phyloP scores from a whole-genome alignment of 805 yeast genomes.

The Wickerhamiella shivajii region DNA sequence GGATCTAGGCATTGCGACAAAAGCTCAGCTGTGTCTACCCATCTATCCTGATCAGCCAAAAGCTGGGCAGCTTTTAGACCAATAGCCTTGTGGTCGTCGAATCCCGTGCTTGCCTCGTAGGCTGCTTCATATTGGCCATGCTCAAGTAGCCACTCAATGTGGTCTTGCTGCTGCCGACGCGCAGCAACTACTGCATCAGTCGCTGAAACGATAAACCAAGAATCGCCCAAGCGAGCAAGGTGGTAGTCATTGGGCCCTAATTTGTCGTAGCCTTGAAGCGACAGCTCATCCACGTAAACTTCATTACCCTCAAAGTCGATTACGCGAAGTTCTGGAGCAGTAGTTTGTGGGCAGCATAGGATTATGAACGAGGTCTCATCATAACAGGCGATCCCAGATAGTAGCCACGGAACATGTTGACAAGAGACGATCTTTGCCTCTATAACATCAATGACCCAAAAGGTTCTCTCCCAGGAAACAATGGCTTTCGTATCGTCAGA shows the following conservation, averaged over 20 bases:
- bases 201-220: slow-evolving; percentile 62
- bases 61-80: slow-evolving; percentile 42
- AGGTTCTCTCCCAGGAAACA: slow-evolving; percentile 69
- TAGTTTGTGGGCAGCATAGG: slow-evolving; percentile 30
- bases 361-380: slow-evolving; percentile 56
- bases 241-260: slow-evolving; percentile 67
- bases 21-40: slow-evolving; percentile 43
- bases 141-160: slow-evolving; percentile 56
- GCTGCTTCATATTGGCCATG: slow-evolving; percentile 47
- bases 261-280: slow-evolving; percentile 39
- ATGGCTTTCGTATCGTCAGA: neutral
- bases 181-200: slow-evolving; percentile 67
- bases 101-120: slow-evolving; percentile 27
- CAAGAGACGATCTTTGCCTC: slow-evolving; percentile 7
- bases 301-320: slow-evolving; percentile 61
- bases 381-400: slow-evolving; percentile 69
- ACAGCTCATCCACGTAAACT: slow-evolving; percentile 63
- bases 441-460: slow-evolving; percentile 46
- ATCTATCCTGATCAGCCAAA: slow-evolving; percentile 28
- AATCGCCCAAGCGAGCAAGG: slow-evolving; percentile 15
- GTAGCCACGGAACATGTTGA: slow-evolving; percentile 24
- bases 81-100: slow-evolving; percentile 17
- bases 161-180: slow-evolving; percentile 55
- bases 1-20: slow-evolving; percentile 29
- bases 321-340: slow-evolving; percentile 54